A percentile compares a stretch with the other conserved stretches of the same genome.
These are phyloP conservation scores for Diaporthe australafricana DNA, from an alignment of 2,329 filamentous ascomycete species.

Conservation along the genomic window DNA sequence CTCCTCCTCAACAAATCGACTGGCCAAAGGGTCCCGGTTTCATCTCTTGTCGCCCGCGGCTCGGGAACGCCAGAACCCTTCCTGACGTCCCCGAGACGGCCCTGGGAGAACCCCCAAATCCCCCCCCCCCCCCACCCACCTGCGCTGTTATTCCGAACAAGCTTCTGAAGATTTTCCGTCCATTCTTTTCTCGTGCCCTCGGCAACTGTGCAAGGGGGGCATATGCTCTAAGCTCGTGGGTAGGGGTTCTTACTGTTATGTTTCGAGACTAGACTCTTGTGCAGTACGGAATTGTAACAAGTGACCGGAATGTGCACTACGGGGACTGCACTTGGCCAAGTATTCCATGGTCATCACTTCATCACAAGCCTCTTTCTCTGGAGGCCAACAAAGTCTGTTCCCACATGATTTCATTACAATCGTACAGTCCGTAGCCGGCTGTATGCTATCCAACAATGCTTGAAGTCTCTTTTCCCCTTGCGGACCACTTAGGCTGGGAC, in stretches of 20 bases:
- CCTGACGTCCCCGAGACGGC: not conserved
- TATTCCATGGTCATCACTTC: not conserved
- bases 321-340: not conserved
- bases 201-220: not conserved
- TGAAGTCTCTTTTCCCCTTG: not conserved
- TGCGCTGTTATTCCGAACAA: not conserved
- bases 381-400: not conserved
- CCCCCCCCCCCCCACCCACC: not conserved
- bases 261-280: not conserved
- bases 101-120: not conserved
- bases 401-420: constrained; percentile 28
- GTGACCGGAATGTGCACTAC: not conserved
- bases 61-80: not conserved
- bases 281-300: not conserved
- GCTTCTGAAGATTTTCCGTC: not conserved
- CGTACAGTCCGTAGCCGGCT: constrained; percentile 14
- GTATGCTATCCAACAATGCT: constrained; percentile 13
- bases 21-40: constrained; percentile 9
- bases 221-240: not conserved
- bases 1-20: constrained; percentile 16
- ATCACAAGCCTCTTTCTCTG: not conserved
- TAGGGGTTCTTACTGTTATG: not conserved
- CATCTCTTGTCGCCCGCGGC: not conserved
- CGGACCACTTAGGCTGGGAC: not conserved
- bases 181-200: not conserved